Base-by-base conservation (phyloP, 495 filamentous ascomycete genomes). In the Neurospora sp. region DNA sequence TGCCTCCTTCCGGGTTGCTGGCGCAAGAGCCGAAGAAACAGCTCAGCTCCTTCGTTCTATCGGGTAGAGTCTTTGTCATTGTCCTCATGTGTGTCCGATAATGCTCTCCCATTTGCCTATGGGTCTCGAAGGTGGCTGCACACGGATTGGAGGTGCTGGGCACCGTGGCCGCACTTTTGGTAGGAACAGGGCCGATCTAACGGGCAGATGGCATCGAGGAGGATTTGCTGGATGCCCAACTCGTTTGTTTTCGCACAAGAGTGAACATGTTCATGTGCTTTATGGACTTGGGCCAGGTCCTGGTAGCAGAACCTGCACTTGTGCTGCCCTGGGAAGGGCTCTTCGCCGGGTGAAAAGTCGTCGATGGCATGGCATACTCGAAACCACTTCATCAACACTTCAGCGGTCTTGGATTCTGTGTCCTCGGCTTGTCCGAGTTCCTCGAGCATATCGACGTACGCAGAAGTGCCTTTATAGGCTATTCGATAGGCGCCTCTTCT, bases 21-120 rank as follows among this genome's bases (percentile, higher is more conserved):
- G 42, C 42, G 42, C 42, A 44, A n/a, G 18, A 44, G 0, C 42
- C 42, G 0, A 44, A 44, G 0, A 44, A 44, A 4, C 18, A 44
- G 42, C 42, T 44, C 2, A 44, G 0, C 18, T 18, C 0, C 18
- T 44, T n/a, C 0, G 5, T n/a, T 4, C 0, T n/a, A 18, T 9
- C 0, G 3, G 42, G 16, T 18, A 44, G 0, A 0, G 7, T 44
- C 3, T 44, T n/a, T 0, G 16, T n/a, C 41, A 44, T 44, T 0
- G 41, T 9, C 1, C 41, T 1, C 0, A 44, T 3, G n/a, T 44
- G 41, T 0, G 6, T 44, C 0, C 16, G 41, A 6, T 44, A n/a
- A 8, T 44, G 18, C 3, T 44, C 42, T 0, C 42, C 18, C 18
- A n/a, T 18, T 44, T 18, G 6, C 0, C 3, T 2, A 5, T 42